Evolutionary conservation across 495 filamentous ascomycete species (phyloP).

Genomic region (Symbiotaphrina buchneri): DNA sequence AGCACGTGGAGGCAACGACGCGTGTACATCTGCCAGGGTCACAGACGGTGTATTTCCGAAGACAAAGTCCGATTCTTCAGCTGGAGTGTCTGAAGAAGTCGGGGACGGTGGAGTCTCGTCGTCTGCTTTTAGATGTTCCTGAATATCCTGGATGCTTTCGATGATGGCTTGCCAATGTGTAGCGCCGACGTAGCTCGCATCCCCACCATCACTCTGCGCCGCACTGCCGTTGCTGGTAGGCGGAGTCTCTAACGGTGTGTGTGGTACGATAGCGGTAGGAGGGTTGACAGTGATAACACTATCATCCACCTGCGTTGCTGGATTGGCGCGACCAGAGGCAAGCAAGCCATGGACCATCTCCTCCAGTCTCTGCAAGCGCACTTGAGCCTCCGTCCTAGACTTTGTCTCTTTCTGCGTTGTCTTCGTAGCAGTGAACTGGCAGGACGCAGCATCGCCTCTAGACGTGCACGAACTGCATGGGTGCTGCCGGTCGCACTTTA

Average conservation of each 20-base stretch:
- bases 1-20: neutral
- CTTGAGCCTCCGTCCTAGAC: conserved; percentile 3
- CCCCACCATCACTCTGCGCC: neutral
- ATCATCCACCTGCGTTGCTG: neutral
- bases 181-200: conserved; percentile 6
- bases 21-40: neutral
- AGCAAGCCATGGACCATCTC: conserved; percentile 5
- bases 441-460: conserved; percentile 5
- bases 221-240: neutral
- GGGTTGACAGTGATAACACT: neutral
- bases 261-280: neutral
- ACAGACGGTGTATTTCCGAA: conserved; percentile 3
- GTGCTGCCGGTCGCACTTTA: conserved; percentile 7
- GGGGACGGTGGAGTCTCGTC: conserved; percentile 5
- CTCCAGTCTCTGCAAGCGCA: conserved; percentile 8
- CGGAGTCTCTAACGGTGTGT: neutral
- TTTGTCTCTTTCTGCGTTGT: neutral
- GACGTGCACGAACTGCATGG: conserved; percentile 8
- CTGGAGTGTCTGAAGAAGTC: no score
- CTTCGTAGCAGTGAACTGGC: conserved; percentile 4
- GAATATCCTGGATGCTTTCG: conserved; percentile 7
- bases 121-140: conserved; percentile 8
- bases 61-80: no score
- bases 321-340: conserved; percentile 4
- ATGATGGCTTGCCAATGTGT: conserved; percentile 8